These are phyloP conservation scores for Monotropa hypopitys DNA, from an alignment of 179 eudicot species.

Conservation along the genomic window DNA sequence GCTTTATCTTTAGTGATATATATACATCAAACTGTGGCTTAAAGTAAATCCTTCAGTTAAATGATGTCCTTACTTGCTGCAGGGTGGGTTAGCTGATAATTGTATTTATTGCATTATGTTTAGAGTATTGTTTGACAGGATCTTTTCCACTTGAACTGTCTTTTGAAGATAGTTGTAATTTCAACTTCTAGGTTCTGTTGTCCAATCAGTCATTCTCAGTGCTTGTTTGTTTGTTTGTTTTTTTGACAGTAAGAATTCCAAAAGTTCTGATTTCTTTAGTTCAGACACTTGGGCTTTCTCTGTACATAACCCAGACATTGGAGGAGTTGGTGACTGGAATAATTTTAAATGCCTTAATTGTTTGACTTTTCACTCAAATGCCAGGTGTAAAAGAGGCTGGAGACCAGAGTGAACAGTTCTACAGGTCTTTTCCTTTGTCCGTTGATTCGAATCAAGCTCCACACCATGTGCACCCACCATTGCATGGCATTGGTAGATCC, in stretches of 20 bases:
- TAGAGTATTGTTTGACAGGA: background rate
- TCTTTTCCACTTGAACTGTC: background rate
- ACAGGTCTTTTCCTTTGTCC: slow-evolving; percentile 22
- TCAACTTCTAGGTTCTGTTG: background rate
- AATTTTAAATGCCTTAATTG: slow-evolving; percentile 1
- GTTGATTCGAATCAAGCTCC: slow-evolving; percentile 21
- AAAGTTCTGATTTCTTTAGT: background rate
- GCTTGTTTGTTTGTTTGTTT: background rate
- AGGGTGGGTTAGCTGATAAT: background rate
- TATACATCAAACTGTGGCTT: background rate
- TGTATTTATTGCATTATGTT: background rate
- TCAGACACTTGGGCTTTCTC: slow-evolving; percentile 1
- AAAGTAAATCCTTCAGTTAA: background rate
- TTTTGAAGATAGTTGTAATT: background rate
- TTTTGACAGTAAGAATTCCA: background rate
- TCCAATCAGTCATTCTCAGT: background rate
- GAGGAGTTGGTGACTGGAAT: background rate
- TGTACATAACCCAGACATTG: background rate
- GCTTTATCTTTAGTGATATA: background rate
- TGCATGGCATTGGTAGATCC: slow-evolving; percentile 31
- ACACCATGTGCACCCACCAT: slow-evolving; percentile 35
- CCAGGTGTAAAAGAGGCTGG: slow-evolving; percentile 51
- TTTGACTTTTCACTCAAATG: slow-evolving; percentile 20
- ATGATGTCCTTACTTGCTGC: background rate
- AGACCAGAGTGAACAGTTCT: slow-evolving; percentile 20